Evolutionary conservation across 2,329 filamentous ascomycete genomes (phyloP), one percentile per base, ranked within the genome.

Genomic region (Aspergillus ibericus): DNA sequence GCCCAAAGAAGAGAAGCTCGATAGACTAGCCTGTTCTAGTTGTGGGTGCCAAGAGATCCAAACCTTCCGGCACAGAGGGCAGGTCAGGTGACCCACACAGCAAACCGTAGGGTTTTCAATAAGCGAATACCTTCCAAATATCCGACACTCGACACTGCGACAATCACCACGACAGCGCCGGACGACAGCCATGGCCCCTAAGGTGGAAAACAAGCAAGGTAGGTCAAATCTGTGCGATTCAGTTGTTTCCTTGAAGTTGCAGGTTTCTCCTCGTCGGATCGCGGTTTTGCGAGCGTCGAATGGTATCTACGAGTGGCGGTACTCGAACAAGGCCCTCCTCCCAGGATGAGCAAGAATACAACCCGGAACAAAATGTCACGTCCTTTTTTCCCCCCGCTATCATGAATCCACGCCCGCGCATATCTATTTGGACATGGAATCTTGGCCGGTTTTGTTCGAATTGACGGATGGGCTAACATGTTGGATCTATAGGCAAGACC

Each of bases 111-210:
- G 70, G 72, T 75, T 75, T 75, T 75, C 70, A 68, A 65, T 75
- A 72, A 75, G 69, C 72, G 73, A 75, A 72, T 66, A 64, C 72
- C 70, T 68, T 70, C 66, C 66, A 70, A 74, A 74, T 66, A 66
- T 72, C 72, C 65, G 70, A 74, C 68, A 65, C 65, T 71, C 68
- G 72, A 77, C 73, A 74, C 70, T 73, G 74, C 73, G 75, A 77
- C 72, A 76, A 76, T 71, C 70, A 77, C 67, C 70, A 75, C 72
- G 70, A 74, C 71, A 72, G 71, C 76, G 72, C 68, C 71, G 69
- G 72, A 76, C 74, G 75, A 77, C 74, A 78, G 75, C 75, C 71
- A 79, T 79, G 77, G 77, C 77, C 69, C 78, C 78, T 68, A 77
- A 77, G 68, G 68, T 66, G 63, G 75, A 77, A 61, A 78, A 70